phyloP scores from a whole-genome alignment of 306 rosid genomes.

The Alnus glutinosa region DNA sequence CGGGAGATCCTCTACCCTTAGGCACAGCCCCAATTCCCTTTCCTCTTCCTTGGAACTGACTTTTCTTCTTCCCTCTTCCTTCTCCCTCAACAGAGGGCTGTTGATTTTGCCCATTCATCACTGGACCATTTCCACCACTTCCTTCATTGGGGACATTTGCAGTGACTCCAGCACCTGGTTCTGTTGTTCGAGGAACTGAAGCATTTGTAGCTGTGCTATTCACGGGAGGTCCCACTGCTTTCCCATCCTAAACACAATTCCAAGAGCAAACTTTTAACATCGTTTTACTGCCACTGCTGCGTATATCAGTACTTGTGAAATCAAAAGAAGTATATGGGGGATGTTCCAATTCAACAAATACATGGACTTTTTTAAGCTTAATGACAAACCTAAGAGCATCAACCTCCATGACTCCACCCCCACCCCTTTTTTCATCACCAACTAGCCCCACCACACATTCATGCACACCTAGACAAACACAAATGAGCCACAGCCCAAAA shows the following conservation, averaged over 20 bases:
- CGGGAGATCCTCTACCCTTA: constrained; percentile 67
- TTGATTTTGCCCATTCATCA: constrained; percentile 46
- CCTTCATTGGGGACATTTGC: constrained; percentile 43
- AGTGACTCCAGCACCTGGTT: constrained; percentile 35
- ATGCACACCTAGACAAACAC: neutral
- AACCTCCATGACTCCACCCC: neutral
- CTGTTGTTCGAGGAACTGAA: constrained; percentile 43
- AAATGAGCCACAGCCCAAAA: neutral
- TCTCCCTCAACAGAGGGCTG: constrained; percentile 54
- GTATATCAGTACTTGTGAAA: neutral
- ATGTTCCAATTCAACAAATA: neutral
- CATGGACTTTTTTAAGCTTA: neutral
- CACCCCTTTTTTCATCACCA: neutral
- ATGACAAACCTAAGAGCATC: neutral
- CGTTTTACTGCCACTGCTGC: neutral
- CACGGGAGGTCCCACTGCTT: constrained; percentile 41
- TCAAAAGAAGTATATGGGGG: neutral
- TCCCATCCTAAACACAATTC: constrained; percentile 55
- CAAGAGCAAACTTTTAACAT: constrained; percentile 24
- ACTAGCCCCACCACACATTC: neutral
- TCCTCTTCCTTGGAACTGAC: constrained; percentile 70
- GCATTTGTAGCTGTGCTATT: constrained; percentile 37
- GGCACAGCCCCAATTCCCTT: constrained; percentile 82
- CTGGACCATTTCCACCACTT: constrained; percentile 40
- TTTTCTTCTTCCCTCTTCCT: constrained; percentile 73